A percentile compares a stretch with the other conserved stretches of the same genome.
phyloP scores from a whole-genome alignment of 768 basidiomycete genomes.

The Collybiopsis confluens region DNA sequence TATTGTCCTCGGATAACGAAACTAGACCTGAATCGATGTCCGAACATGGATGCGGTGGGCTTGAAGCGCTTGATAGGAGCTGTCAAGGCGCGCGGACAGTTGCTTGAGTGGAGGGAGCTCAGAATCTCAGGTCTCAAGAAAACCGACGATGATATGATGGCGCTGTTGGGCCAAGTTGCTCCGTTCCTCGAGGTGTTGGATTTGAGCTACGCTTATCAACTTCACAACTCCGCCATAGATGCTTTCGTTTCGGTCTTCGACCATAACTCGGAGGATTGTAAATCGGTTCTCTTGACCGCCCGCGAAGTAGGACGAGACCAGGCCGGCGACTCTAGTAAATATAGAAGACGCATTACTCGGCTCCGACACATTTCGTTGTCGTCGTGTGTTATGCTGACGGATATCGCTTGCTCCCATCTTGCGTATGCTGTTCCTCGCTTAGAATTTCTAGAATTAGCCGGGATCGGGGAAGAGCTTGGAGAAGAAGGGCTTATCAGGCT shows the following conservation, averaged over 20 bases:
- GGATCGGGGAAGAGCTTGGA: slow-evolving; percentile 63
- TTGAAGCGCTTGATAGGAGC: slow-evolving; percentile 44
- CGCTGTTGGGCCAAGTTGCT: slow-evolving; percentile 60
- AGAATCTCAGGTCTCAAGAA: slow-evolving; percentile 64
- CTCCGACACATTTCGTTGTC: slow-evolving; percentile 76
- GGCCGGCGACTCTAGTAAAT: slow-evolving; percentile 40
- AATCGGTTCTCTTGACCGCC: slow-evolving; percentile 50
- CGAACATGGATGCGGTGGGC: slow-evolving; percentile 62
- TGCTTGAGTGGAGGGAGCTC: slow-evolving; percentile 56
- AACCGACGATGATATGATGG: slow-evolving; percentile 57
- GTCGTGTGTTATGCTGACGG: slow-evolving; percentile 65
- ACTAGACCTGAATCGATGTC: slow-evolving; percentile 72
- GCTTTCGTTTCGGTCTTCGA: slow-evolving; percentile 58
- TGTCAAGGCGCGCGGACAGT: slow-evolving; percentile 40
- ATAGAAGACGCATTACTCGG: slow-evolving; percentile 58
- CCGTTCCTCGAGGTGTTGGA: slow-evolving; percentile 78
- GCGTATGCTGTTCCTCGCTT: slow-evolving; percentile 67
- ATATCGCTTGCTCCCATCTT: slow-evolving; percentile 69
- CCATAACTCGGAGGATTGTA: slow-evolving; percentile 26
- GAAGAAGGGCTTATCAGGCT: slow-evolving; percentile 74
- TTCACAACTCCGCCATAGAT: slow-evolving; percentile 74
- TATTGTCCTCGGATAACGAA: slow-evolving; percentile 51
- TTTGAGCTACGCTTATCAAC: slow-evolving; percentile 63
- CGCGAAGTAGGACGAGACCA: slow-evolving; percentile 61
- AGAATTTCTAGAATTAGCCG: slow-evolving; percentile 75